Conservation (phyloP, 257 asterid species). For the Przewalskia tangutica region DNA sequence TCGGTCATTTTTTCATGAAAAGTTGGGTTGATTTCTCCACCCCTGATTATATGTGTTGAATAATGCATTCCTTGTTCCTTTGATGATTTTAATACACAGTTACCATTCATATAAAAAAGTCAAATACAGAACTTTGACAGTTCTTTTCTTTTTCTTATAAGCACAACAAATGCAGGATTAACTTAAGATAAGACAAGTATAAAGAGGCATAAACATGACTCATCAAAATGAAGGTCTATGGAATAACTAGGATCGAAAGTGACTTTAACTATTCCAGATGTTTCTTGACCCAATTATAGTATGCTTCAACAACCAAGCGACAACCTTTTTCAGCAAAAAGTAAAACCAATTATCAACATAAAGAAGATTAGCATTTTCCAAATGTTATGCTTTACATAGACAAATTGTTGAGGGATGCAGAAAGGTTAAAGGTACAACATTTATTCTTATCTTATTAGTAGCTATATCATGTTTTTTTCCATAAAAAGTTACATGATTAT, state of each 20-base stretch:
- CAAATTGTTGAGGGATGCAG: neutral
- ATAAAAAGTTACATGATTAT: neutral
- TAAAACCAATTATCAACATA: neutral
- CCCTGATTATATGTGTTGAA: too few relatives aligned
- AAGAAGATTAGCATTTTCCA: neutral
- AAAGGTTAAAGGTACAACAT: neutral
- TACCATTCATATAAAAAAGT: too few relatives aligned
- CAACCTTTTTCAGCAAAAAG: neutral
- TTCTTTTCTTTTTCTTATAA: neutral
- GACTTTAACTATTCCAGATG: neutral
- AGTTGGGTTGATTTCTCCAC: too few relatives aligned
- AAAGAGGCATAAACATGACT: neutral
- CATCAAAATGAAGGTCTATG: neutral
- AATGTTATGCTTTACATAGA: slow-evolving; percentile 5
- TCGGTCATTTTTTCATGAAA: too few relatives aligned
- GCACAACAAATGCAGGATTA: neutral
- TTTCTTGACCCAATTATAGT: neutral
- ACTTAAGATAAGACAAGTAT: neutral
- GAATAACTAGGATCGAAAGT: neutral
- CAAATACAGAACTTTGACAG: neutral
- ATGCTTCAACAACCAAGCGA: neutral
- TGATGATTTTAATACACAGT: too few relatives aligned
- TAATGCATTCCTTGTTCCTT: too few relatives aligned
- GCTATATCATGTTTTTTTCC: neutral
- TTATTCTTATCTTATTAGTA: neutral